Evolutionary conservation across 768 basidiomycete genomes (phyloP).

Genomic region (Amanita pseudoporphyria): DNA sequence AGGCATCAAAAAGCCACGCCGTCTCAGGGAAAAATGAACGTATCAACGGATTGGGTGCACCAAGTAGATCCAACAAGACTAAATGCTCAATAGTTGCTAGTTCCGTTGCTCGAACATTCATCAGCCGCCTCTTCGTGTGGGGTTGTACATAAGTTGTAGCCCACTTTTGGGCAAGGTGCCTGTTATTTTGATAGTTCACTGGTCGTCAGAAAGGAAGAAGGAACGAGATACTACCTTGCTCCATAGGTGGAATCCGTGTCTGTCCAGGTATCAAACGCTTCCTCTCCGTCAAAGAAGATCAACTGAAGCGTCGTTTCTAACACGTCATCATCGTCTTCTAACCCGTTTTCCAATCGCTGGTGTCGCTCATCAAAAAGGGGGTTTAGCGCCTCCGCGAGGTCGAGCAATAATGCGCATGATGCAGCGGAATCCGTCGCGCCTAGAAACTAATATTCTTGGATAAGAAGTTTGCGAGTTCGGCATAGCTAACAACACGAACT

Average conservation of each 20-base stretch:
- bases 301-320: constrained; percentile 84
- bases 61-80: constrained; percentile 88
- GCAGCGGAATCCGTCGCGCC: constrained; percentile 98
- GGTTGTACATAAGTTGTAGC: constrained; percentile 53
- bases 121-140: constrained; percentile 45
- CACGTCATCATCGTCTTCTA: constrained; percentile 66
- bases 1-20: constrained; percentile 83
- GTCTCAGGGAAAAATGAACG: constrained; percentile 81
- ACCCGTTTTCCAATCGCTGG: constrained; percentile 41
- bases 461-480: constrained; percentile 6
- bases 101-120: constrained; percentile 47
- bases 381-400: constrained; percentile 79
- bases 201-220: background rate
- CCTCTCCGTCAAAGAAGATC: constrained; percentile 96
- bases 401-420: constrained; percentile 89
- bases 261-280: constrained; percentile 90
- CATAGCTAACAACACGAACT: constrained; percentile 30
- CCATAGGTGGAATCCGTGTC: constrained; percentile 88
- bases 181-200: constrained; percentile 17
- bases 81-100: constrained; percentile 81
- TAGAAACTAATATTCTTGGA: constrained; percentile 55
- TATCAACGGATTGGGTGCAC: constrained; percentile 64
- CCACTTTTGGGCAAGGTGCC: constrained; percentile 90
- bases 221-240: constrained; percentile 51
- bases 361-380: constrained; percentile 57